Conservation (phyloP, 768 basidiomycete species). For the Rhizopogon salebrosus region DNA sequence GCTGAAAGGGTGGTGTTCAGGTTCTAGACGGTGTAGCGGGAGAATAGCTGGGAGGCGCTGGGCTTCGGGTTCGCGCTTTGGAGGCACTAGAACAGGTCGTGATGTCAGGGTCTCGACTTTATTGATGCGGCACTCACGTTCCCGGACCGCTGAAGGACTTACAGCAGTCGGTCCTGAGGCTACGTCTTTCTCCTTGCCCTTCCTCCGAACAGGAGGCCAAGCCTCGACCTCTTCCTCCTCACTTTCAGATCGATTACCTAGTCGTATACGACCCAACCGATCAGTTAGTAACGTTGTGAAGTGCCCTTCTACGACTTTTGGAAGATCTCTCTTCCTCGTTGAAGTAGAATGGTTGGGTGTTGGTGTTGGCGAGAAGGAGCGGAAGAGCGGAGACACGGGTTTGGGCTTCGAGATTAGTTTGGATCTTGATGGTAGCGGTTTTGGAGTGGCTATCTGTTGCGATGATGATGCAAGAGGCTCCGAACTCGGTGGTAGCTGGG, state of each 20-base stretch:
- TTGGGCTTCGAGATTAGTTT: background rate
- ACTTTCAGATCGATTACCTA: background rate
- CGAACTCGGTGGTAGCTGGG: background rate
- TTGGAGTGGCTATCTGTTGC: background rate
- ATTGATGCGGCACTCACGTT: background rate
- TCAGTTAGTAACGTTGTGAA: background rate
- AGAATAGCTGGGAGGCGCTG: background rate
- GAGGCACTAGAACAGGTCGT: background rate
- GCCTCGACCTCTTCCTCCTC: background rate
- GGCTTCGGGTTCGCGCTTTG: background rate
- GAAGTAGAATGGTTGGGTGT: background rate
- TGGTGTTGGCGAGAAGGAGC: background rate
- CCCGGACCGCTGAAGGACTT: background rate
- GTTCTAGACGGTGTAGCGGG: background rate
- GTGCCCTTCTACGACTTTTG: background rate
- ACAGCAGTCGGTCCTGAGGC: background rate
- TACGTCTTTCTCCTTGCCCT: background rate
- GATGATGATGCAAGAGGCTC: background rate
- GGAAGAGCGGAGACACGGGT: background rate
- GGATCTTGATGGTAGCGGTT: background rate
- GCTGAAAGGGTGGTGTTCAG: conserved; percentile 7
- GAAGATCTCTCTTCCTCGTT: background rate
- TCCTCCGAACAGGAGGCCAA: background rate
- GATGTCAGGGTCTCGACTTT: background rate
- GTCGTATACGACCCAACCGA: background rate